Evolutionary conservation across 345 rosid genomes (phyloP), one percentile per base, ranked within the genome.

Genomic region (Brassica juncea): DNA sequence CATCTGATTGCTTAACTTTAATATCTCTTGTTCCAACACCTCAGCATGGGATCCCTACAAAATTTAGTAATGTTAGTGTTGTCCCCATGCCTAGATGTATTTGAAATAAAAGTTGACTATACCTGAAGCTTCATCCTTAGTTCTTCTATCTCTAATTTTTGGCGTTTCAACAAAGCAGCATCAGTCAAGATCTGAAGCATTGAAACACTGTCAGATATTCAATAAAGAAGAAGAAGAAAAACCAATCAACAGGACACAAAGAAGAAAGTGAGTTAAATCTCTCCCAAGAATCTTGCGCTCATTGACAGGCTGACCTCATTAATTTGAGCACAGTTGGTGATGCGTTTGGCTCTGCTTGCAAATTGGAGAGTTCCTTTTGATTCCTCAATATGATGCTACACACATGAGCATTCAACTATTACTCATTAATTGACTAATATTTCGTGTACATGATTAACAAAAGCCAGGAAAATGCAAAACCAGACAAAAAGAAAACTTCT

Each of bases 331-430:
- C 97, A 93, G 84, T 95, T 95, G 25, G 97, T 91, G 62, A 93
- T 88, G 73, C 94, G 87, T 81, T 92, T 95, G 80, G 99, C 98
- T 90, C 98, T 91, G 81, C 96, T 95, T 75, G 99, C 98, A 83
- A 95, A 95, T 70, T 86, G 94, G 59, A 92, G 91, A 77, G 99
- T 92, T 71, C 98, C 99, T 80, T 90, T 92, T 32, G 97, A 90
- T 85, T 95, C 99, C 84, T 95, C 99, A 86, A 93, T 63, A 82
- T 95, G 99, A 81, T 90, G 80, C 99, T 95, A 80, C 74, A 73
- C 42, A 69, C 8, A 37, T 15, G 35, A 72, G 9, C 23, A 57
- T 49, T 16, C 57, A 49, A 49, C 57, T 49, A 14, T 49, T 6
- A 49, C 15, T 14, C 15, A 14, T 49, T 49, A n/a, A 60, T 11